phyloP scores from a whole-genome alignment of 225 moss, liverwort and hornwort species.

The Bryum argenteum region DNA sequence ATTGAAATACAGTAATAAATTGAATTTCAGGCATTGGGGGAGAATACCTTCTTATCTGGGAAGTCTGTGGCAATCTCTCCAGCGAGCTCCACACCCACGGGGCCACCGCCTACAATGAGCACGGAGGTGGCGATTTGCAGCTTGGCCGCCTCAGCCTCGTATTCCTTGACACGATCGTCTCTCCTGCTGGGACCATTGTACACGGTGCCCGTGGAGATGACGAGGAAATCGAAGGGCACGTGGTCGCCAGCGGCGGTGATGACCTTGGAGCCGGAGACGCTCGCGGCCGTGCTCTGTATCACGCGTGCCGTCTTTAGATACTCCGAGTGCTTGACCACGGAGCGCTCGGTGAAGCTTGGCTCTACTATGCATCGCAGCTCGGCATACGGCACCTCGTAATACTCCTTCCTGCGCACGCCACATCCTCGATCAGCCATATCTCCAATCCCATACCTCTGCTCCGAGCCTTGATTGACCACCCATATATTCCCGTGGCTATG shows the following conservation, averaged over 20 bases:
- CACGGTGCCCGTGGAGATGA: conserved; percentile 69
- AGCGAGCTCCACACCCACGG: conserved; percentile 82
- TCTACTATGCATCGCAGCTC: conserved; percentile 66
- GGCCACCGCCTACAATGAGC: conserved; percentile 84
- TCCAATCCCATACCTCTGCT: no score
- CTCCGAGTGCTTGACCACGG: conserved; percentile 58
- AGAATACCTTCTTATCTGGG: conserved; percentile 65
- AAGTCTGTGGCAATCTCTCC: conserved; percentile 82
- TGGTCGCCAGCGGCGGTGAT: conserved; percentile 53
- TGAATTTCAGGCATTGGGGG: neutral
- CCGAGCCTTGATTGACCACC: no score
- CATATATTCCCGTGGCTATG: neutral
- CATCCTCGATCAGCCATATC: no score
- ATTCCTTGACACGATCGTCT: conserved; percentile 52
- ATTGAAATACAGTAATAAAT: neutral
- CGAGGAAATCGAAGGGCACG: conserved; percentile 75
- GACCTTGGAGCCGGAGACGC: conserved; percentile 55
- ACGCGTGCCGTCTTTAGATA: conserved; percentile 58
- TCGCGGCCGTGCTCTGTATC: conserved; percentile 54
- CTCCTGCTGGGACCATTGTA: conserved; percentile 56
- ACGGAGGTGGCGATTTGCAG: conserved; percentile 63
- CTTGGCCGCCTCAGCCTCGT: conserved; percentile 56
- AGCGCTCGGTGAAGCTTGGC: conserved; percentile 60
- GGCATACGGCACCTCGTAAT: conserved; percentile 74
- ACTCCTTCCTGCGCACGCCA: conserved; percentile 54